These are phyloP conservation scores for Primulina eburnea DNA, from an alignment of 257 asterid genomes.

Conservation along the genomic window DNA sequence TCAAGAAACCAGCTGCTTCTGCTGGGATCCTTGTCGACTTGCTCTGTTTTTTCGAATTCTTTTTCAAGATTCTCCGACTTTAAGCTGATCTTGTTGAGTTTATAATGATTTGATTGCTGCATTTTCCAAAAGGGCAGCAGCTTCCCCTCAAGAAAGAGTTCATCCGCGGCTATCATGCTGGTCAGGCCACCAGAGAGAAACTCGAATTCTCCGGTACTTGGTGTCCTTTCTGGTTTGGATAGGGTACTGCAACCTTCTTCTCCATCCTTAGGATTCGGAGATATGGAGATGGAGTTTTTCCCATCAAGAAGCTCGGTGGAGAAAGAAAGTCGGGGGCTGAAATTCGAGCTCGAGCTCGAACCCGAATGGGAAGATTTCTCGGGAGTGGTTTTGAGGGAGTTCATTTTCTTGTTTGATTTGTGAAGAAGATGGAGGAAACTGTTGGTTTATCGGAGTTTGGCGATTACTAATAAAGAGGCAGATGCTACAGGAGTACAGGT, in stretches of 20 bases:
- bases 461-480: neutral
- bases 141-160: constrained; percentile 70
- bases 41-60: neutral
- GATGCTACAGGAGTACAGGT: neutral
- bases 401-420: neutral
- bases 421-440: neutral
- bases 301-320: constrained; percentile 60
- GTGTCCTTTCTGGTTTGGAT: too few species aligned
- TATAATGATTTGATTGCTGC: constrained; percentile 39
- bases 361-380: constrained; percentile 27
- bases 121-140: constrained; percentile 66
- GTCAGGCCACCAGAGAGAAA: constrained; percentile 48
- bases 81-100: constrained; percentile 44
- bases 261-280: constrained; percentile 43
- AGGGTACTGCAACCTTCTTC: constrained; percentile 17
- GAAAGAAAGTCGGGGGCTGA: constrained; percentile 67
- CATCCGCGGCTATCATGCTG: constrained; percentile 72
- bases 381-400: constrained; percentile 26
- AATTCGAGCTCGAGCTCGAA: constrained; percentile 21
- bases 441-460: neutral
- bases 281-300: constrained; percentile 59
- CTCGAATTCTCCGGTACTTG: constrained; percentile 52
- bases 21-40: constrained; percentile 36
- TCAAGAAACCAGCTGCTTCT: constrained; percentile 68
- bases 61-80: constrained; percentile 33